Evolutionary conservation across 305 asterid genomes (phyloP), one percentile per base, ranked within the genome.

Genomic region (Petunia hybrid): DNA sequence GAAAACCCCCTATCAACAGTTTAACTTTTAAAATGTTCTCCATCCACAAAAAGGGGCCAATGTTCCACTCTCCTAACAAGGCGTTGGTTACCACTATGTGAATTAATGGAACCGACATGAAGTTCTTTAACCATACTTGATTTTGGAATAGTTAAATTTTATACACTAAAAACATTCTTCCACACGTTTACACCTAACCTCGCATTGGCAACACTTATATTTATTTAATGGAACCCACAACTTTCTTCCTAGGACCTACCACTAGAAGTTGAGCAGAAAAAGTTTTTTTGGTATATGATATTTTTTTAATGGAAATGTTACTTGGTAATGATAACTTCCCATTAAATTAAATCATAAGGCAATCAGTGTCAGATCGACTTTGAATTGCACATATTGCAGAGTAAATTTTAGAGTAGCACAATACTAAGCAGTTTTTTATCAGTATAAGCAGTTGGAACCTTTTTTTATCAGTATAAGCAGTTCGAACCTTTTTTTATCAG

Each of bases 91-190:
- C 75, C 42, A 38, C 75, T 36, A n/a, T 68, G 42, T 43, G 53
- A 68, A 42, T 41, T 42, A 16, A 67, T n/a, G 39, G 56, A 68
- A 68, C 55, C 42, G 38, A 41, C 55, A 9, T 42, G 75, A 8
- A 68, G 75, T 53, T n/a, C 39, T 68, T 68, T 42, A 55, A 38
- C 75, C 56, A 68, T 35, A n/a, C 56, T 68, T n/a, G 42, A 68
- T 68, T 68, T 42, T 41, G 39, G 38, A 67, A 68, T 68, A 69
- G 40, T 69, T 31, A 56, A 69, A 43, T 43, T 68, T 68, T 43
- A 8, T 68, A 68, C 40, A 68, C 76, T 16, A 42, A 16, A 36
- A 68, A 56, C 76, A 45, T 40, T 22, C 76, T 45, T 69, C 59
- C 59, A 45, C 39, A 69, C 8, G 40, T n/a, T 57, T 57, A 57